Evolutionary conservation across 2,329 filamentous ascomycete genomes (phyloP).

Genomic region (Metarhizium rileyi): DNA sequence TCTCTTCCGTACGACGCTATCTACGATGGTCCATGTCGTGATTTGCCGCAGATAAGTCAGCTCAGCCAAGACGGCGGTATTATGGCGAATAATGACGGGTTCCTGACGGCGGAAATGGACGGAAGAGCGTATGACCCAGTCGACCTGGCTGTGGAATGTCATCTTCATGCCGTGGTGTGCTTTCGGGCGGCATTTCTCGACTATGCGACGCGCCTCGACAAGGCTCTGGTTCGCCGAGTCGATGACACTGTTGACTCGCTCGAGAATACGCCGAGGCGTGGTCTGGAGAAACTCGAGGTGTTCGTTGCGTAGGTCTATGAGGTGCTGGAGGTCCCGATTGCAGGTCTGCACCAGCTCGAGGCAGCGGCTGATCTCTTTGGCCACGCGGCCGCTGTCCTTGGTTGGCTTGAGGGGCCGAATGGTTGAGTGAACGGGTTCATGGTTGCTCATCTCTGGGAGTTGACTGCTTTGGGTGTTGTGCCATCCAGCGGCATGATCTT

Average conservation of each 20-base stretch:
- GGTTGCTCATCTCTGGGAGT: not conserved
- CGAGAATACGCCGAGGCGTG: constrained; percentile 14
- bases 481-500: not conserved
- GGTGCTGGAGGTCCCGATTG: constrained; percentile 21
- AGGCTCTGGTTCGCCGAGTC: constrained; percentile 17
- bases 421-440: not conserved
- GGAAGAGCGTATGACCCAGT: constrained; percentile 17
- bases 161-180: constrained; percentile 11
- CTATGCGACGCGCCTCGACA: constrained; percentile 17
- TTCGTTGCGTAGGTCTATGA: constrained; percentile 21
- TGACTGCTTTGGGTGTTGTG: not conserved
- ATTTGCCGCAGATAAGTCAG: constrained; percentile 15
- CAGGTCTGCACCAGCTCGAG: constrained; percentile 24
- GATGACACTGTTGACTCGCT: constrained; percentile 20
- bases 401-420: constrained; percentile 7
- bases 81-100: constrained; percentile 17
- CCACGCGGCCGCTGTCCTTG: constrained; percentile 17
- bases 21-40: not conserved
- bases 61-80: constrained; percentile 19
- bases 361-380: constrained; percentile 17
- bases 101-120: constrained; percentile 17
- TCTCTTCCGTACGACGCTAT: not conserved
- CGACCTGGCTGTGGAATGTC: constrained; percentile 12
- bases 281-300: constrained; percentile 15
- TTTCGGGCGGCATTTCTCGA: constrained; percentile 20